Base-by-base conservation (phyloP, 1,284 basidiomycete species). In the Puccinia horiana region DNA sequence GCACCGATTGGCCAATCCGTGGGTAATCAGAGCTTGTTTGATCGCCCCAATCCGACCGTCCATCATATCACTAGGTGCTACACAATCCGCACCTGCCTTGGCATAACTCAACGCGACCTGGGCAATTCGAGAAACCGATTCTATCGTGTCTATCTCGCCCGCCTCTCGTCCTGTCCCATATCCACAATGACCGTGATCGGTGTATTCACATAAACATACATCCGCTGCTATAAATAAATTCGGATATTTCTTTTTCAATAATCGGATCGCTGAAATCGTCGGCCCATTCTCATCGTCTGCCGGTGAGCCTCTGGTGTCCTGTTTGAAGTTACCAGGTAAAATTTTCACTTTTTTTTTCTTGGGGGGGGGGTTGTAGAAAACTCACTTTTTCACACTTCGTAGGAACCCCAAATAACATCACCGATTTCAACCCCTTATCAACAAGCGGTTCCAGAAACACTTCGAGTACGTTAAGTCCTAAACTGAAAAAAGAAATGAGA, bases 51-150 rank as follows among this genome's bases (percentile, higher is more conserved):
- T 92, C 35, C 96, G 90, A 0, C 96, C 96, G 86, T 99, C 97
- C 96, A 99, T 99, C 97, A 99, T 99, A 88, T 99, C 97, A 86
- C 94, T 97, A 1, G 97, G 97, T 0, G 97, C 97, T 82, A 99
- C 96, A 86, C 95, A 96, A 88, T 99, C 94, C 0, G 95, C 97
- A 16, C 97, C 97, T 0, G 96, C 97, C 40, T 78, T 61, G 1
- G 96, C 96, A 85, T 99, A 99, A 85, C 91, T 92, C 72, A 98
- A 89, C 0, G 97, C 95, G 29, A 99, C 96, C 85, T 97, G 90
- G 0, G 94, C 94, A 82, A 99, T 93, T 80, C 96, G 92, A 42
- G 89, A 89, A 6, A 95, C 94, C 18, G 93, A 95, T 16, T 91
- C 91, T 18, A 88, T 89, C 67, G 91, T 91, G 87, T 94, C 87